Percentiles rank a stretch among this genome's conserved stretches.
Evolutionary conservation across 768 basidiomycete genomes (phyloP).

Genomic region (Astraeus odoratus): DNA sequence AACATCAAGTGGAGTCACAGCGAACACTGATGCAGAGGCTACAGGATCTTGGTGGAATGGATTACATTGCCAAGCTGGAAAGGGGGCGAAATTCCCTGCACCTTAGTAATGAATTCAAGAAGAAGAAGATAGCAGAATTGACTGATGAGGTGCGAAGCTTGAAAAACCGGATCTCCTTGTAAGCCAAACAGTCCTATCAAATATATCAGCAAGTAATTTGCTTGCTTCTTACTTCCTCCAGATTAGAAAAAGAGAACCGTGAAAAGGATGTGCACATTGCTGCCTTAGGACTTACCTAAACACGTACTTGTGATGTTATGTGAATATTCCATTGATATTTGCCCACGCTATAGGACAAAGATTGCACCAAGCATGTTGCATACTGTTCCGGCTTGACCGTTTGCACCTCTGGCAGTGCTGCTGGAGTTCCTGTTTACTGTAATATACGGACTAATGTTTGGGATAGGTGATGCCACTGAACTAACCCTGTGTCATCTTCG

Average conservation of each 20-base stretch:
- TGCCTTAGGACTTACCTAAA: neutral
- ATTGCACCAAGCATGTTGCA: too few species aligned
- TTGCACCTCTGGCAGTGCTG: too few species aligned
- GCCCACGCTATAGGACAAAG: too few species aligned
- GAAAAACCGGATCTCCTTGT: slow-evolving; percentile 13
- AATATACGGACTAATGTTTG: too few species aligned
- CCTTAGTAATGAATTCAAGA: slow-evolving; percentile 30
- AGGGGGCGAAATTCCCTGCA: slow-evolving; percentile 30
- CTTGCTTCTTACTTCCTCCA: neutral
- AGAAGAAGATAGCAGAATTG: slow-evolving; percentile 10
- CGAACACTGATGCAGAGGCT: slow-evolving; percentile 7
- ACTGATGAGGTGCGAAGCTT: slow-evolving; percentile 6
- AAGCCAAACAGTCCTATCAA: neutral
- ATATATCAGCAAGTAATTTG: neutral
- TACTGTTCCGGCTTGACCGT: too few species aligned
- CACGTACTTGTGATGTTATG: too few species aligned
- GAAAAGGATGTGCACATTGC: neutral
- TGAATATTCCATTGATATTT: too few species aligned
- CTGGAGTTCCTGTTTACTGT: too few species aligned
- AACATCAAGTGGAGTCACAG: neutral
- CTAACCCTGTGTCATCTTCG: too few species aligned
- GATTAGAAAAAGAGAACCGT: slow-evolving; percentile 3
- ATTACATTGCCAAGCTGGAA: slow-evolving; percentile 34
- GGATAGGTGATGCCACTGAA: too few species aligned
- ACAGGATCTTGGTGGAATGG: slow-evolving; percentile 11